Evolutionary conservation across 768 basidiomycete species (phyloP).

Genomic region (Artomyces pyxidatus): DNA sequence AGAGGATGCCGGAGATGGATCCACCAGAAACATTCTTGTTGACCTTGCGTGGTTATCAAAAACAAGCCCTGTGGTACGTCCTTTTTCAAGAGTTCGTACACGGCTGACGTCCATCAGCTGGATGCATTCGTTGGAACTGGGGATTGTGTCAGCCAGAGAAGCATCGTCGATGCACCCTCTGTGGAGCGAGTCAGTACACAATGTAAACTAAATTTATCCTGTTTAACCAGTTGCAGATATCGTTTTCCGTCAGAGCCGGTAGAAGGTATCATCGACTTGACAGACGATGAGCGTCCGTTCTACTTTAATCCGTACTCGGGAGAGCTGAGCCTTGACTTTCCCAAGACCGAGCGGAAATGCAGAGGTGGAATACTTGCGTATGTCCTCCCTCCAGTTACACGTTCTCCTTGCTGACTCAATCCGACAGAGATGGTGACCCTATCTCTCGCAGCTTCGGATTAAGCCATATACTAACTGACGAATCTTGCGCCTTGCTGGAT

Average conservation of each 20-base stretch:
- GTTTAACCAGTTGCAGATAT: slow-evolving; percentile 43
- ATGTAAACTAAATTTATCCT: slow-evolving; percentile 1
- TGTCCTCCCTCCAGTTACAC: no score
- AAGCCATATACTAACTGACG: slow-evolving; percentile 7
- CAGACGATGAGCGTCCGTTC: slow-evolving; percentile 69
- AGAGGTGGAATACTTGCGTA: slow-evolving; percentile 89
- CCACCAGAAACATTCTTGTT: slow-evolving; percentile 71
- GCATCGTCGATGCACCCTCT: slow-evolving; percentile 80
- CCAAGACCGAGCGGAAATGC: slow-evolving; percentile 67
- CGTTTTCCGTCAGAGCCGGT: slow-evolving; percentile 55
- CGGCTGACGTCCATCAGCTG: slow-evolving; percentile 61
- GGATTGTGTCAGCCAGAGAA: slow-evolving; percentile 60
- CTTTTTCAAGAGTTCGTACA: no score
- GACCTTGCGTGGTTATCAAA: slow-evolving; percentile 80
- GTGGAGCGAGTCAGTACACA: slow-evolving; percentile 73
- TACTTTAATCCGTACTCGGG: slow-evolving; percentile 92
- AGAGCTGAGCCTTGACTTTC: slow-evolving; percentile 80
- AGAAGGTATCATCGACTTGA: slow-evolving; percentile 64
- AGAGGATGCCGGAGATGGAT: slow-evolving; percentile 70
- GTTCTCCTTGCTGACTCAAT: no score
- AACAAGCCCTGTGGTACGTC: slow-evolving; percentile 75
- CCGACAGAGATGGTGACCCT: no score
- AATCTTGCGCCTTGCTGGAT: slow-evolving; percentile 1
- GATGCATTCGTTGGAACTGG: slow-evolving; percentile 86
- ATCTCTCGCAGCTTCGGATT: no score